Base-by-base conservation (phyloP, 176 grass and related monocot genomes). In the Ensete glaucum region DNA sequence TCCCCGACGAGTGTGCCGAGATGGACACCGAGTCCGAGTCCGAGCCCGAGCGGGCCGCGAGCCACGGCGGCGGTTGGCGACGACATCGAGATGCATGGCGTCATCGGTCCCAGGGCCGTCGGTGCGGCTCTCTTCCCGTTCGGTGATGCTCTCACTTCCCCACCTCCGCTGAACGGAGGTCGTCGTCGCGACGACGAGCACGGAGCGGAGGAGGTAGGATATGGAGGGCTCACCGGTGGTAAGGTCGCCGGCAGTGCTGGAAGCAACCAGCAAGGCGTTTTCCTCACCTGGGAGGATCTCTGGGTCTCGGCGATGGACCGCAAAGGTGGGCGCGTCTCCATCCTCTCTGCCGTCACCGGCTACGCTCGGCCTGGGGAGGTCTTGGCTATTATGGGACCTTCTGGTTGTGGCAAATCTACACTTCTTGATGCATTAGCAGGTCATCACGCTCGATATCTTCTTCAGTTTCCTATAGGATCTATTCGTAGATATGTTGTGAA, bases 361-460 rank as follows among this genome's bases (percentile, higher is more conserved):
- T 77, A 78, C 34, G 77, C 85, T 17, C 71, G 77, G 15, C 85
- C 85, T 16, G 81, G 85, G 22, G 81, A 83, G 77, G 66, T 83
- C 57, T 21, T 87, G 52, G 85, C 81, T 9, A 87, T 87, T 76
- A 83, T 87, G 85, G 85, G 85, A 6, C 85, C 85, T 24, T 87
- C 85, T 0, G 81, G 85, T 0, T 87, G 85, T 22, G 85, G 85
- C 76, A 87, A 87, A 77, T 83, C 85, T 2, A 87, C 80, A 0
- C 81, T 87, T 53, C 81, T 87, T 50, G 85, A 87, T 59, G 27
- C 85, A 9, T 53, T 87, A 29, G 85, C 85, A 12, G 85, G 85
- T 87, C 75, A 2, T 43, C 34, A 14, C 14, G 7, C 14, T 29
- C 26, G 21, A 43, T 13, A 22, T 23, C 12, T 7, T 11, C 3